Percentiles rank a stretch among this genome's conserved stretches.
These are phyloP conservation scores for Skeletonema tropicum DNA, from an alignment of 108 stramenopile species.

Conservation along the genomic window DNA sequence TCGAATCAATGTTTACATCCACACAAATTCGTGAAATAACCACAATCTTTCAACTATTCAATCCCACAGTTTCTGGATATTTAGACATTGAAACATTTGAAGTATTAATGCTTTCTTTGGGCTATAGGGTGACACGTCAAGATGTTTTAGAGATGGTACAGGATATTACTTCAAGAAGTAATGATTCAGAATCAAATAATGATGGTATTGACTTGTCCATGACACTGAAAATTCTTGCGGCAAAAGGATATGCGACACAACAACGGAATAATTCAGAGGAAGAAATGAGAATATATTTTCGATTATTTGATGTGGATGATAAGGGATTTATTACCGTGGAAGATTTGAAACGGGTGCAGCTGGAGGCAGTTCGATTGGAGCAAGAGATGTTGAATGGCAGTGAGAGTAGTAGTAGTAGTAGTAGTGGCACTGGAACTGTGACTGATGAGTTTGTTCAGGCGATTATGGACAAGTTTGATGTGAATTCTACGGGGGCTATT, in stretches of 20 bases:
- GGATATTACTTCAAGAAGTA: neutral
- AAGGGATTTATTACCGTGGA: slow-evolving; percentile 40
- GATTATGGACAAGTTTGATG: slow-evolving; percentile 43
- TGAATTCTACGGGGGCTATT: slow-evolving; percentile 12
- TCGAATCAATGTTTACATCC: neutral
- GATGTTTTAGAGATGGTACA: slow-evolving; percentile 11
- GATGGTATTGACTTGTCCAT: slow-evolving; percentile 20
- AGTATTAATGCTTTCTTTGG: slow-evolving; percentile 27
- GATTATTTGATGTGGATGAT: slow-evolving; percentile 21
- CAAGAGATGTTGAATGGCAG: slow-evolving; percentile 3
- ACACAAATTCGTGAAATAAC: slow-evolving; percentile 16
- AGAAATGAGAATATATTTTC: slow-evolving; percentile 32
- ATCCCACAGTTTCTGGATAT: slow-evolving; percentile 23
- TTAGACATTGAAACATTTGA: slow-evolving; percentile 24
- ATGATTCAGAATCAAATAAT: too few relatives aligned
- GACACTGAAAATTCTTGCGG: slow-evolving; percentile 17
- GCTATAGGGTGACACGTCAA: slow-evolving; percentile 11
- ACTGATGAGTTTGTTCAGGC: slow-evolving; percentile 16
- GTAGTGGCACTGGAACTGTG: neutral
- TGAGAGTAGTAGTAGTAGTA: neutral
- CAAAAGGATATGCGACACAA: slow-evolving; percentile 10
- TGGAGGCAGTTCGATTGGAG: slow-evolving; percentile 1
- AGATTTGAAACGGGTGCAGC: slow-evolving; percentile 29
- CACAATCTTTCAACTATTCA: slow-evolving; percentile 32
- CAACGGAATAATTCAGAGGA: slow-evolving; percentile 30